Evolutionary conservation across 495 filamentous ascomycete genomes (phyloP).

Genomic region (Podospora bellae-mahoneyi): DNA sequence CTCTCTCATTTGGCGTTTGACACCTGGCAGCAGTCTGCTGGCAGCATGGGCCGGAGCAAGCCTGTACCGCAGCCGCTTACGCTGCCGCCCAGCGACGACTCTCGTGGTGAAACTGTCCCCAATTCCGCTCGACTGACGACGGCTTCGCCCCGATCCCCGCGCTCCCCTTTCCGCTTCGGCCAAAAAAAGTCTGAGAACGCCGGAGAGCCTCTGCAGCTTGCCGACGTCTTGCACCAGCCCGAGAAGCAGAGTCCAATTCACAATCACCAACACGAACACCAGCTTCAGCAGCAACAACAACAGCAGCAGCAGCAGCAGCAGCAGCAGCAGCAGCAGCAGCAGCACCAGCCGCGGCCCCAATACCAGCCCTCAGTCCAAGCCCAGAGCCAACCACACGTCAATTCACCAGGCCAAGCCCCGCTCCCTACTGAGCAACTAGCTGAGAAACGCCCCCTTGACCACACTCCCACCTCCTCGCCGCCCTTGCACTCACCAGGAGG

Average conservation of each 20-base stretch:
- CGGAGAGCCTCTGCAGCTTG: constrained; percentile 37
- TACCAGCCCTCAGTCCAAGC: neutral
- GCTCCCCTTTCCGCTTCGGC: constrained; percentile 49
- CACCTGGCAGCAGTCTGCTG: constrained; percentile 15
- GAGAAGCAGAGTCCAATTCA: constrained; percentile 4
- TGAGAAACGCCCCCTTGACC: constrained; percentile 16
- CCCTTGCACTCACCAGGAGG: constrained; percentile 24
- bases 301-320: constrained; percentile 17
- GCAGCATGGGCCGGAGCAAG: constrained; percentile 52
- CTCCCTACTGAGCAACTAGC: constrained; percentile 13
- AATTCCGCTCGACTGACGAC: constrained; percentile 32
- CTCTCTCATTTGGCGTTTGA: neutral
- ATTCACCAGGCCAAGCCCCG: constrained; percentile 12
- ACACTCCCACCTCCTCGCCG: constrained; percentile 12
- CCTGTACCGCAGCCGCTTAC: constrained; percentile 51
- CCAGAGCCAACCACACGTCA: constrained; percentile 12
- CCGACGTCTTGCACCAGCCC: constrained; percentile 37
- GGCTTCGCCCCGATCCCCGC: constrained; percentile 51
- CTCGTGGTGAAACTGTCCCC: constrained; percentile 38
- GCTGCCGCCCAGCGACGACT: constrained; percentile 37
- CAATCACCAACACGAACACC: constrained; percentile 14
- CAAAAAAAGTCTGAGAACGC: constrained; percentile 32
- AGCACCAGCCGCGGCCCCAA: constrained; percentile 9
- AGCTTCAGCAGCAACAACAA: constrained; percentile 19
- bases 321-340: constrained; percentile 19